Conservation (phyloP, 2,329 filamentous ascomycete genomes). For the Coleophoma cylindrospora region DNA sequence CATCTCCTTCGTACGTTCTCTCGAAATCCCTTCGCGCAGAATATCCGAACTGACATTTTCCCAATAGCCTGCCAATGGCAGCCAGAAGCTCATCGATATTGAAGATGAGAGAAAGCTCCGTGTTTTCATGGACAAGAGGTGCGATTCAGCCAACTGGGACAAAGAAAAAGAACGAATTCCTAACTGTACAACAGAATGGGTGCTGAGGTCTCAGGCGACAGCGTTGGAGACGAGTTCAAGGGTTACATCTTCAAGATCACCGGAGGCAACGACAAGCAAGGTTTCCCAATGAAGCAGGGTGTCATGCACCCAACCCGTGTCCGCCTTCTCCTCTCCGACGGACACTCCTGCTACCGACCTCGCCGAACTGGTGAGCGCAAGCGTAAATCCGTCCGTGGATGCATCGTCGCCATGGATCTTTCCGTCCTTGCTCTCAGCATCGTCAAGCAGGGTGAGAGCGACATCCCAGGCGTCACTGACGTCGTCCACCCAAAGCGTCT, state of each 20-base stretch:
- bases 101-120: constrained; percentile 99
- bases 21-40: constrained; percentile 1
- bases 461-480: constrained; percentile 96
- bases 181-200: constrained; percentile 57
- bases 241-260: constrained; percentile 99
- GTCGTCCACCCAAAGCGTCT: constrained; percentile 98
- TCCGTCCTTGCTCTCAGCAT: constrained; percentile 90
- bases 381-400: constrained; percentile 98
- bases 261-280: constrained; percentile 99
- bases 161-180: no score
- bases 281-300: constrained; percentile 99
- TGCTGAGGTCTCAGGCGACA: constrained; percentile 87
- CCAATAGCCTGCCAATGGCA: constrained; percentile 85
- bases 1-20: constrained; percentile 26
- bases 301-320: constrained; percentile 99
- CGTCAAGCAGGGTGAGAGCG: constrained; percentile 95
- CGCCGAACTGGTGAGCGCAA: constrained; percentile 98
- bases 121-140: constrained; percentile 97
- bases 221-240: constrained; percentile 98
- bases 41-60: constrained; percentile 14
- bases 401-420: constrained; percentile 95
- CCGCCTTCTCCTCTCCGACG: constrained; percentile 88
- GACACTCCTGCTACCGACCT: constrained; percentile 99
- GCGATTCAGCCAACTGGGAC: constrained; percentile 32
- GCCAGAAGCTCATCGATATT: constrained; percentile 98